These are phyloP conservation scores for Colletotrichum sp. DNA, from an alignment of 2,329 filamentous ascomycete genomes.

Conservation along the genomic window DNA sequence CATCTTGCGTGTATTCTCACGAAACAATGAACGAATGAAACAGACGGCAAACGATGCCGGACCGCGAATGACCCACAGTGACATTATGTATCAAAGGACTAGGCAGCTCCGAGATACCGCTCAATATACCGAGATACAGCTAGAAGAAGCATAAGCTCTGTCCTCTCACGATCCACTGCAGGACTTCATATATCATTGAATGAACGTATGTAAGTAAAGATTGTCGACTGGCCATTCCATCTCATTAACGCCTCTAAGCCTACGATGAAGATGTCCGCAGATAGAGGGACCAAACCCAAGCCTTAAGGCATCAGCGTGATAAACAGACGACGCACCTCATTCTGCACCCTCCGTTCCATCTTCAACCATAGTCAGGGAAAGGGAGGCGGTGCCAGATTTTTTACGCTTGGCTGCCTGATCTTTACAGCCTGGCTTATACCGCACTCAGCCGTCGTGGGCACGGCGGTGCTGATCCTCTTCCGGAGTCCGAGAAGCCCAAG, in stretches of 20 bases:
- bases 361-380: neutral
- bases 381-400: neutral
- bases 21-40: no score
- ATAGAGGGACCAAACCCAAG: neutral
- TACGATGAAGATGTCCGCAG: neutral
- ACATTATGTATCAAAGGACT: no score
- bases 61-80: no score
- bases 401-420: neutral
- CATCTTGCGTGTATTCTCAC: no score
- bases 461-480: neutral
- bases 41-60: no score
- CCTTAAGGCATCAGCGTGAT: neutral
- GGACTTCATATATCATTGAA: fast-evolving
- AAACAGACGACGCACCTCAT: neutral
- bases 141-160: neutral
- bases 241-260: neutral
- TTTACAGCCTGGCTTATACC: neutral
- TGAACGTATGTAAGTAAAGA: neutral
- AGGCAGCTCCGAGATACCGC: neutral
- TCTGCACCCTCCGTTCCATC: neutral
- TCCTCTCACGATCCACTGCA: neutral
- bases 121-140: neutral
- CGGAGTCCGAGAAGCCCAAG: no score
- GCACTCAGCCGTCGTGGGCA: neutral
- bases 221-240: neutral